phyloP scores from a whole-genome alignment of 495 filamentous ascomycete species.

The Trichoderma reesei region DNA sequence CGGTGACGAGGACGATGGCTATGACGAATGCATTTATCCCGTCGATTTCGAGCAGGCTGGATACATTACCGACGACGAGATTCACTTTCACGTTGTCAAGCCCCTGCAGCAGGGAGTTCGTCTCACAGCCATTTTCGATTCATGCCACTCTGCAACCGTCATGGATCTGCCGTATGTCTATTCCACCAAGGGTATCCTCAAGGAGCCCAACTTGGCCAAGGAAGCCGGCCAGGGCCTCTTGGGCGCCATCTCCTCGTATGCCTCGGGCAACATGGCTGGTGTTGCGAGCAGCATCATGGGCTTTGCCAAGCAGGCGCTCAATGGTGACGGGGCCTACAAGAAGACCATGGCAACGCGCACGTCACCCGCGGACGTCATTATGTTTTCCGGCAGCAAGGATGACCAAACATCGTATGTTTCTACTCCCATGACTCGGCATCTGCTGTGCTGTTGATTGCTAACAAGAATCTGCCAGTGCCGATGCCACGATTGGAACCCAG shows the following conservation, averaged over 20 bases:
- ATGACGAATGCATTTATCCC: slow-evolving; percentile 95
- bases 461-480: slow-evolving; percentile 35
- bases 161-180: slow-evolving; percentile 95
- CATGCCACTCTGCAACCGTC: slow-evolving; percentile 94
- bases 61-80: slow-evolving; percentile 94
- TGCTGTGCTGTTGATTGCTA: slow-evolving; percentile 13
- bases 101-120: slow-evolving; percentile 78
- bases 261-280: slow-evolving; percentile 69
- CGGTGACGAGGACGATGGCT: slow-evolving; percentile 85
- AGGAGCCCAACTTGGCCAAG: slow-evolving; percentile 94
- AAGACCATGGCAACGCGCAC: slow-evolving; percentile 82
- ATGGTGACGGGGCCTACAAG: slow-evolving; percentile 75
- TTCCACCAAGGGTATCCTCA: slow-evolving; percentile 88
- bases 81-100: slow-evolving; percentile 81
- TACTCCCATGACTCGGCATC: slow-evolving; percentile 14
- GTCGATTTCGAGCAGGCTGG: slow-evolving; percentile 82
- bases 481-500: slow-evolving; percentile 58
- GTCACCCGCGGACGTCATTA: slow-evolving; percentile 90
- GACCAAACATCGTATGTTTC: slow-evolving; percentile 72
- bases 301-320: slow-evolving; percentile 81
- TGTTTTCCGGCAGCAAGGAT: slow-evolving; percentile 97
- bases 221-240: slow-evolving; percentile 89
- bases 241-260: slow-evolving; percentile 72
- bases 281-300: slow-evolving; percentile 64
- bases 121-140: slow-evolving; percentile 94